Base-by-base conservation (phyloP, 345 rosid genomes). In the Psidium guajava region DNA sequence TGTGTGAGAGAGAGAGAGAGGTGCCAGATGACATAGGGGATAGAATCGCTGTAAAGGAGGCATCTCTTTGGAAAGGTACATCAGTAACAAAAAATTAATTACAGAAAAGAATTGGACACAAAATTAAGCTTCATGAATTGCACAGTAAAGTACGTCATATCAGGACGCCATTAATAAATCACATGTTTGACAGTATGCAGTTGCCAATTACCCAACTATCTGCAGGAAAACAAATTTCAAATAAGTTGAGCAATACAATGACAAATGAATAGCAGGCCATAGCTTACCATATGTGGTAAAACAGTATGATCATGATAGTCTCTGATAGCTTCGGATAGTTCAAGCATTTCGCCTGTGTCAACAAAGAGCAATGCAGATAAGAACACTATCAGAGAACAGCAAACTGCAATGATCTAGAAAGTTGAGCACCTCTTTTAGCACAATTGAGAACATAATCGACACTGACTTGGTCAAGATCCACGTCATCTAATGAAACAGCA, bases 391-490 rank as follows among this genome's bases (percentile, higher is more conserved):
- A 47, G 53, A 54, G 55, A 24, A 54, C 44, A 36, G 50, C 51
- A 24, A 64, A 27, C 14, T 82, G 55, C 27, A 53, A 53, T 49
- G 21, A 85, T 16, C 18, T 25, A 50, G 73, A 40, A 25, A 44
- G 25, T 51, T 40, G 1, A 85, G 49, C 82, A 97, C 99, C 99
- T 93, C 92, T 94, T 88, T 94, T 94, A 86, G 95, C 96, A 83
- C 99, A 95, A 86, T 90, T 91, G 53, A 97, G 96, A 82, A 96
- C 99, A 88, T 90, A 92, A 91, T 97, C 99, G 47, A 95, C 97
- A 90, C 99, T 96, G 89, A 97, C 98, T 97, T 96, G 99, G 88
- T 97, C 99, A 55, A 97, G 93, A 93, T 97, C 99, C 80, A 97
- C 98, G 85, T 97, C 99, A 87, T 96, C 99, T 2, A 97, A 91